A percentile compares a stretch with the other conserved stretches of the same genome.
Conservation (phyloP, 108 stramenopile species). For the Licmophora abbreviata region DNA sequence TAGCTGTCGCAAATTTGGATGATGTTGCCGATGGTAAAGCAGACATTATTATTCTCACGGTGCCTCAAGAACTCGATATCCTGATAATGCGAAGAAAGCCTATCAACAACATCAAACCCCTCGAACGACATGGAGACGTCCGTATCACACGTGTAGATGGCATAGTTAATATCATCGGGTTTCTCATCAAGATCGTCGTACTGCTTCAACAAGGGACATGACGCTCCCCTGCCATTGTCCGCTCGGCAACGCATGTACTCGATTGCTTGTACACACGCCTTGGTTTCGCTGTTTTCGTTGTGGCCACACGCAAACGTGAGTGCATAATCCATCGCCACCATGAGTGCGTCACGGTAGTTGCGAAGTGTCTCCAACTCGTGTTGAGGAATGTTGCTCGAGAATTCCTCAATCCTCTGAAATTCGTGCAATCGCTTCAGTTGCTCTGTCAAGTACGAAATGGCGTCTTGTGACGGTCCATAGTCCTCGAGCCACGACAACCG, state of each 20-base stretch:
- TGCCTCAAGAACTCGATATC: conserved; percentile 19
- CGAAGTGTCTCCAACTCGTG: background rate
- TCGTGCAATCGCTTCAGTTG: no score
- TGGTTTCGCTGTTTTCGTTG: no score
- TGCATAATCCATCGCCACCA: no score
- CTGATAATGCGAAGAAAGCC: conserved; percentile 26
- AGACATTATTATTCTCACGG: conserved; percentile 32
- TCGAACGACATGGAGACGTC: conserved; percentile 7
- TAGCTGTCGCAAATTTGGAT: conserved; percentile 69
- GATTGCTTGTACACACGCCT: no score
- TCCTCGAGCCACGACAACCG: background rate
- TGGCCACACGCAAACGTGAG: no score
- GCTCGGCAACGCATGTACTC: no score
- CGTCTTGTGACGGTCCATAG: no score
- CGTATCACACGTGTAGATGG: conserved; percentile 13
- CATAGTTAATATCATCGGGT: conserved; percentile 17
- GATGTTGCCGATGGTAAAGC: conserved; percentile 62
- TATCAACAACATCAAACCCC: conserved; percentile 12
- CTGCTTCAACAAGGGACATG: conserved; percentile 3
- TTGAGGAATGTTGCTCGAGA: background rate
- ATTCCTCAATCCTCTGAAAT: no score
- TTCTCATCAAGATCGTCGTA: conserved; percentile 10
- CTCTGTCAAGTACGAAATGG: no score
- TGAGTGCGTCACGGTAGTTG: background rate
- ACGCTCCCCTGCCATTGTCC: no score